phyloP scores from a whole-genome alignment of 2,329 filamentous ascomycete species.

The Ophiocordyceps camponoti-floridani region DNA sequence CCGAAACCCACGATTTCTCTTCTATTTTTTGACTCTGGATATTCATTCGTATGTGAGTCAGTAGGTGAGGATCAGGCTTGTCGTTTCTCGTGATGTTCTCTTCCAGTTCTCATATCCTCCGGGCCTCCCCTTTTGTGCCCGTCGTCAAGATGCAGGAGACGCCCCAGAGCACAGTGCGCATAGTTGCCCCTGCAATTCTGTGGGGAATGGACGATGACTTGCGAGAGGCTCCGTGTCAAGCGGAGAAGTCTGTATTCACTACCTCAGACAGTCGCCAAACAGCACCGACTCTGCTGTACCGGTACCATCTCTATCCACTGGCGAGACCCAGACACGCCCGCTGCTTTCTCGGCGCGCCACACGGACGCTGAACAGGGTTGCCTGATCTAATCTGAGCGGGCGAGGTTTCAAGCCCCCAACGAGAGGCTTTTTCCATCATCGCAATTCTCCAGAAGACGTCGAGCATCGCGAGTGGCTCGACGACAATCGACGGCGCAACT shows the following conservation, averaged over 20 bases:
- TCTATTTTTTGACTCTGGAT: too few species aligned
- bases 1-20: too few species aligned
- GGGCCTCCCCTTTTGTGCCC: too few species aligned
- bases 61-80: too few species aligned
- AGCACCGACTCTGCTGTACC: neutral
- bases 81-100: too few species aligned
- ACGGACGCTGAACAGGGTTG: neutral
- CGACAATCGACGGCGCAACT: neutral
- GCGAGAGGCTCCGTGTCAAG: neutral
- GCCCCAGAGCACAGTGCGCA: neutral
- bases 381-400: neutral
- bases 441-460: neutral
- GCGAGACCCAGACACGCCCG: neutral
- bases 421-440: neutral
- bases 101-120: too few species aligned
- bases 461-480: neutral
- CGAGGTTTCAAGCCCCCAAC: neutral
- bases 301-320: neutral
- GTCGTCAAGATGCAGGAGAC: too few species aligned
- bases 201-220: neutral
- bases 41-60: too few species aligned
- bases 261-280: neutral
- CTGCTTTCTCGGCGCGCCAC: neutral
- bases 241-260: neutral
- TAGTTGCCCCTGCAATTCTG: neutral